phyloP scores from a whole-genome alignment of 1,139 yeast species.

The Suhomyces panamericanus region DNA sequence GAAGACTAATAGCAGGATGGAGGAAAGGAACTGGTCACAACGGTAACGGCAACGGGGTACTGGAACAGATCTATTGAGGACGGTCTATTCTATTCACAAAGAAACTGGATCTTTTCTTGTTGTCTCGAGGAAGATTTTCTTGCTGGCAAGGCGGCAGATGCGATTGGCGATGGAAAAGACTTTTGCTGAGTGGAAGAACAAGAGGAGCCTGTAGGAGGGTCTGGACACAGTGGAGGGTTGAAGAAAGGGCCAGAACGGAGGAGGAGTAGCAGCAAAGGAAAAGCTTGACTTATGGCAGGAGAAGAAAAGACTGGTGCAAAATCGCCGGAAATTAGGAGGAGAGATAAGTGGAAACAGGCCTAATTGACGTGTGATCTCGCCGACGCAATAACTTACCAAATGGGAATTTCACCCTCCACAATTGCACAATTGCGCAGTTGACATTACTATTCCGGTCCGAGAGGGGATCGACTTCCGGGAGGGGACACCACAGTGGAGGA shows the following conservation, averaged over 20 bases:
- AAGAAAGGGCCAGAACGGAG: not conserved
- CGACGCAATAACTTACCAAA: slow-evolving; percentile 1
- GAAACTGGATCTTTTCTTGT: too few species aligned
- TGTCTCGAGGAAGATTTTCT: not conserved
- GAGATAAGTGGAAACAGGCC: slow-evolving; percentile 7
- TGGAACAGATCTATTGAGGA: too few species aligned
- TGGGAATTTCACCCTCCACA: slow-evolving; percentile 7
- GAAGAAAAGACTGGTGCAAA: not conserved
- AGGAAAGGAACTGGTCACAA: too few species aligned
- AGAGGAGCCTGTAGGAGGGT: too few species aligned
- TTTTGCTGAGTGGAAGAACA: too few species aligned
- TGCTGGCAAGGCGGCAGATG: not conserved
- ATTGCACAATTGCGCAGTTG: slow-evolving; percentile 5
- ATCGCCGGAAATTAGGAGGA: not conserved
- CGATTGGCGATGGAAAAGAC: not conserved
- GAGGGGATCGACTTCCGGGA: not conserved
- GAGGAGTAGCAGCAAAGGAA: not conserved
- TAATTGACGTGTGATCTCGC: slow-evolving; percentile 6
- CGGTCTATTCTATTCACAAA: too few species aligned
- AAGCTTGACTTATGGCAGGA: not conserved
- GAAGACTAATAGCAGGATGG: too few species aligned
- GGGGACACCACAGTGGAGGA: not conserved
- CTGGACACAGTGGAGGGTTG: not conserved
- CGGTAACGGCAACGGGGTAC: too few species aligned
- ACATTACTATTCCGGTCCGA: too few species aligned